Evolutionary conservation across 1,139 yeast species (phyloP).

Genomic region (Candida glucosophila): DNA sequence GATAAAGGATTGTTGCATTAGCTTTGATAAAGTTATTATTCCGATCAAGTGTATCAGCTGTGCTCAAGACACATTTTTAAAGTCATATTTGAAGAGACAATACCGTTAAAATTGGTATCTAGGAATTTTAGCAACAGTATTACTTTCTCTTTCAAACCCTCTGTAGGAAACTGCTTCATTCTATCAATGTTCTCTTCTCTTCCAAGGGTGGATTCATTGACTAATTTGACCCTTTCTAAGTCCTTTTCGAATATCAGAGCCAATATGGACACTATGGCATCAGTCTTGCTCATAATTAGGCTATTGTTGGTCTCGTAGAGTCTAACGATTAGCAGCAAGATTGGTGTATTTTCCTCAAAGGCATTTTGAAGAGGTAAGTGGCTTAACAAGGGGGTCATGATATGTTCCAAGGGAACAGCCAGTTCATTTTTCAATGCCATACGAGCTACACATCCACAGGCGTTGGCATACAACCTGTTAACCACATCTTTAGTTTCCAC

Average conservation of each 20-base stretch:
- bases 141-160: slow-evolving; percentile 55
- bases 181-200: slow-evolving; percentile 75
- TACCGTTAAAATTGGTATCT: slow-evolving; percentile 55
- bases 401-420: slow-evolving; percentile 73
- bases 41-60: too few relatives aligned
- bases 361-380: slow-evolving; percentile 87
- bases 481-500: slow-evolving; percentile 77
- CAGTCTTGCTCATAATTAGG: slow-evolving; percentile 49
- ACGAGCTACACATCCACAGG: slow-evolving; percentile 96
- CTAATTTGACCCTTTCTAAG: slow-evolving; percentile 59
- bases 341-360: slow-evolving; percentile 87
- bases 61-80: too few relatives aligned
- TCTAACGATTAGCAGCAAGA: slow-evolving; percentile 67
- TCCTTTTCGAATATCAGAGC: slow-evolving; percentile 68
- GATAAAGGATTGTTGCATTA: slow-evolving; percentile 11
- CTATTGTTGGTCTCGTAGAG: slow-evolving; percentile 60
- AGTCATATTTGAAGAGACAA: slow-evolving; percentile 47
- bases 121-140: slow-evolving; percentile 66
- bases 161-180: slow-evolving; percentile 68
- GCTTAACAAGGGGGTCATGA: slow-evolving; percentile 64
- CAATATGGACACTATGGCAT: slow-evolving; percentile 58
- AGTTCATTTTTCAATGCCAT: slow-evolving; percentile 68
- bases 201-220: slow-evolving; percentile 67
- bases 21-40: too few relatives aligned
- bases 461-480: slow-evolving; percentile 84